These are phyloP conservation scores for Pseudognaphalium luteoalbum DNA, from an alignment of 129 eudicot genomes.

Conservation along the genomic window DNA sequence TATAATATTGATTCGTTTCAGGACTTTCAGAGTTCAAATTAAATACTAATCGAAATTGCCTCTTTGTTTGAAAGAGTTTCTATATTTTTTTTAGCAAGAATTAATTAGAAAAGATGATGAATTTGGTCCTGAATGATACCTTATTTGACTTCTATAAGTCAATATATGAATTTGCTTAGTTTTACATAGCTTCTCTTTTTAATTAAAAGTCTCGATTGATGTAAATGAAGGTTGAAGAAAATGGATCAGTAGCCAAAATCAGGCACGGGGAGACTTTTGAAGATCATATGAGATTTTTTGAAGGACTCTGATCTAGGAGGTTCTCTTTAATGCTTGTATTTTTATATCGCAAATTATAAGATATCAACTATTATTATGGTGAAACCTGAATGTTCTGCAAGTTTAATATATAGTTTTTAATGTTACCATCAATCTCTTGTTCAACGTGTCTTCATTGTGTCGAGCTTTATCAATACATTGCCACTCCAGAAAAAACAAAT, in stretches of 20 bases:
- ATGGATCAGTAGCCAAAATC: constrained; percentile 79
- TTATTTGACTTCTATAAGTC: constrained; percentile 21
- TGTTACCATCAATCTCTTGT: background rate
- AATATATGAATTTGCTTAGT: background rate
- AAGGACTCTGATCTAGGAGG: constrained; percentile 50
- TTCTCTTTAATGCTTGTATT: background rate
- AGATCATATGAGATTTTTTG: constrained; percentile 83
- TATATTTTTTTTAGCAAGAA: background rate
- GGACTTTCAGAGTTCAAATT: background rate
- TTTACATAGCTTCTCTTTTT: background rate
- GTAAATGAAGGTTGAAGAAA: constrained; percentile 71
- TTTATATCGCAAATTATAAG: background rate
- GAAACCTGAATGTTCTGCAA: background rate
- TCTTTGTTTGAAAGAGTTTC: background rate
- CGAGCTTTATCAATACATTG: too few relatives aligned
- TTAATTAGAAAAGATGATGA: background rate
- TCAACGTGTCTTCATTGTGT: too few relatives aligned
- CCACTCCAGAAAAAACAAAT: too few relatives aligned
- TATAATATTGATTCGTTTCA: background rate
- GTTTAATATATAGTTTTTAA: background rate
- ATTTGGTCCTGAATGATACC: background rate
- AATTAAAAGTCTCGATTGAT: background rate
- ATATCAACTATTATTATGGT: background rate
- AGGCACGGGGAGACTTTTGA: constrained; percentile 92
- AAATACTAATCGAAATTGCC: background rate